A percentile compares a stretch with the other conserved stretches of the same genome.
Conservation (phyloP, 352 stramenopile genomes). For the Phytophthora hibernalis region DNA sequence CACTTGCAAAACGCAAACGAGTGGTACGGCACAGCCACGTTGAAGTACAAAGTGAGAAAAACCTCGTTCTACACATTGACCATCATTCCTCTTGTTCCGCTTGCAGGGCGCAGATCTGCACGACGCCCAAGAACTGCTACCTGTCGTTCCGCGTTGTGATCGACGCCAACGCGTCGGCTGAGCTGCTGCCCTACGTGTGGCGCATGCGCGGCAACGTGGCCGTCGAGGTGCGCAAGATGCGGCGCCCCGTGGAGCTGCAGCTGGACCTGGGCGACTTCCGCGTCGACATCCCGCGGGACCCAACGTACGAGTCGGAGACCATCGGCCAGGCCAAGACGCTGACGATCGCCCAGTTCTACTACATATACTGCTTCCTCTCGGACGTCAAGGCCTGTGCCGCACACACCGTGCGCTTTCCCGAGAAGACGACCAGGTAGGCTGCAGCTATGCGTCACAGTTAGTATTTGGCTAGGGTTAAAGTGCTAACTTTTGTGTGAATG, state of each 20-base stretch:
- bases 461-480: constrained; percentile 21
- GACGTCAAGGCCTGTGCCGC: constrained; percentile 72
- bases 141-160: constrained; percentile 79
- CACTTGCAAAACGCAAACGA: constrained; percentile 83
- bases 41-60: constrained; percentile 13
- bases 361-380: constrained; percentile 83
- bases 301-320: constrained; percentile 39
- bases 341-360: constrained; percentile 81
- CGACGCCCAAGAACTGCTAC: constrained; percentile 79
- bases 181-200: constrained; percentile 82
- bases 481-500: constrained; percentile 24
- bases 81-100: constrained; percentile 8
- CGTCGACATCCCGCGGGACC: constrained; percentile 27
- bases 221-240: constrained; percentile 79
- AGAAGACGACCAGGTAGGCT: constrained; percentile 41
- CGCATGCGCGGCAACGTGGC: constrained; percentile 71
- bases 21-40: constrained; percentile 52
- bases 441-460: no score
- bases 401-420: constrained; percentile 65
- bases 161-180: constrained; percentile 61
- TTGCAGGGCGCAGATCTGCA: constrained; percentile 66
- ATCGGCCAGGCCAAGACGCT: constrained; percentile 76
- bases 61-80: neutral
- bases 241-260: constrained; percentile 50
- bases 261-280: constrained; percentile 36